These are phyloP conservation scores for Fomitopsis betulina DNA, from an alignment of 1,284 basidiomycete species.

Conservation along the genomic window DNA sequence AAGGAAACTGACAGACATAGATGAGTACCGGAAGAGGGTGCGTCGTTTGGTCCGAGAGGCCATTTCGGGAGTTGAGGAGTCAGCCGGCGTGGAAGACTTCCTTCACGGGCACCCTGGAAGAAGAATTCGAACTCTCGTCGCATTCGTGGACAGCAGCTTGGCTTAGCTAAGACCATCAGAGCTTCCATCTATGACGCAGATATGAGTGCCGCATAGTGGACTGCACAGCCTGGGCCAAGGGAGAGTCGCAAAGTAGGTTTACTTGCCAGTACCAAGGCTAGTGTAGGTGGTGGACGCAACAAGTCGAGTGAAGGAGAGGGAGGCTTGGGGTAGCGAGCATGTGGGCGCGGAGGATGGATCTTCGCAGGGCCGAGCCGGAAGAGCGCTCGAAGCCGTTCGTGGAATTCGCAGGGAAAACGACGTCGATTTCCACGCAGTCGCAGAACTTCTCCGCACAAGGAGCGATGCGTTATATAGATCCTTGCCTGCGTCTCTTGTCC, in stretches of 20 bases:
- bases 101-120: background rate
- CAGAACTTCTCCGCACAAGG: background rate
- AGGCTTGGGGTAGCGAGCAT: background rate
- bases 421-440: conserved; percentile 3
- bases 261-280: background rate
- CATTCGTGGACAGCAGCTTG: background rate
- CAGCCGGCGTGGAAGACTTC: background rate
- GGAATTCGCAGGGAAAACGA: conserved; percentile 13
- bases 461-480: conserved; percentile 5
- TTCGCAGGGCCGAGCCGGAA: background rate
- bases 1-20: background rate
- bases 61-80: background rate
- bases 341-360: background rate
- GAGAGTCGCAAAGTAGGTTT: background rate
- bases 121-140: background rate
- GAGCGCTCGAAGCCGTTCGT: background rate
- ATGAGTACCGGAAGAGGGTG: background rate
- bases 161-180: background rate
- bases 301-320: background rate
- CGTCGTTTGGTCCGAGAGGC: background rate
- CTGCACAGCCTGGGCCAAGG: background rate
- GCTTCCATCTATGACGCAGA: background rate
- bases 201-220: background rate
- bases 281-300: background rate
- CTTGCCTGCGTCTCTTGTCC: conserved; percentile 1